Evolutionary conservation across 306 rosid species (phyloP).

Genomic region (Quercus alba): DNA sequence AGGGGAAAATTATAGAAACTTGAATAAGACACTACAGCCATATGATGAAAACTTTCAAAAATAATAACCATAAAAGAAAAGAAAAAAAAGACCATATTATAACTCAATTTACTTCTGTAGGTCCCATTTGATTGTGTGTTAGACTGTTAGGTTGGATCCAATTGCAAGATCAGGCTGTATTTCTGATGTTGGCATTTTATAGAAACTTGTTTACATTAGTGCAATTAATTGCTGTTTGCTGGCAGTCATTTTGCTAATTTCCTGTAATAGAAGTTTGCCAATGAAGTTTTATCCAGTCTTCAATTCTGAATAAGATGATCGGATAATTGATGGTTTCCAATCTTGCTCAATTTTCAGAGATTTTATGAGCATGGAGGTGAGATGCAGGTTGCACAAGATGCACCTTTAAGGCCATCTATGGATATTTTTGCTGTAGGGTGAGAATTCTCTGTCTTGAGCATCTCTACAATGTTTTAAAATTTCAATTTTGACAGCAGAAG

Average conservation of each 20-base stretch:
- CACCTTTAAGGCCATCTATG: conserved; percentile 88
- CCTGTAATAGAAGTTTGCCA: not conserved
- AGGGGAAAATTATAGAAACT: not conserved
- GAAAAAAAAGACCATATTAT: not conserved
- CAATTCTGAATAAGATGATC: conserved; percentile 8
- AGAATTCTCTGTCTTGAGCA: conserved; percentile 37
- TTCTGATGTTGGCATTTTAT: not conserved
- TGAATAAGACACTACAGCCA: not conserved
- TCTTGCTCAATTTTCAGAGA: conserved; percentile 48
- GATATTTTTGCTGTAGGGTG: conserved; percentile 97
- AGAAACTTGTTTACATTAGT: not conserved
- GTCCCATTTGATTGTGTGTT: not conserved
- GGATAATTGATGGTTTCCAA: not conserved
- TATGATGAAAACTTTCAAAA: not conserved
- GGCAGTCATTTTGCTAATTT: not conserved
- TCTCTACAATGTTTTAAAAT: conserved; percentile 17
- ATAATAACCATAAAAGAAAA: too few species aligned
- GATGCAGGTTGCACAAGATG: conserved; percentile 85
- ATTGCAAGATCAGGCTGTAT: not conserved
- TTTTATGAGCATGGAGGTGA: conserved; percentile 98
- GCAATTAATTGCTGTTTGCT: not conserved
- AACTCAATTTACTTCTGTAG: not conserved
- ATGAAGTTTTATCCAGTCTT: not conserved
- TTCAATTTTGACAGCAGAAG: conserved; percentile 10
- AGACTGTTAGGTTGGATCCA: not conserved